Evolutionary conservation across 306 rosid genomes (phyloP).

Genomic region (Glycine latifolia): DNA sequence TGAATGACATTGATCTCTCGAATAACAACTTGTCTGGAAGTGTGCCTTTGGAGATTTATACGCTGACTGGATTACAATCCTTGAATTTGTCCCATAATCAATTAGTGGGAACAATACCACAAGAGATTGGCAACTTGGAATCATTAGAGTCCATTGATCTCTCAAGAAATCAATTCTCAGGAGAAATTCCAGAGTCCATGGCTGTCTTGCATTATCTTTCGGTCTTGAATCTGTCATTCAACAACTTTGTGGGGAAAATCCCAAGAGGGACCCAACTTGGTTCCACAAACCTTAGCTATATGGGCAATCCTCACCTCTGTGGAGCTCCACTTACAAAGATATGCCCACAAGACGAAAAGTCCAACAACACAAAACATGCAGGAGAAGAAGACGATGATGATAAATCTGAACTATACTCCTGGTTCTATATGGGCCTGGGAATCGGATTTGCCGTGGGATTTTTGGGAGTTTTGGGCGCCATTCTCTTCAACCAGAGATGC

Average conservation of each 20-base stretch:
- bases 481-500: slow-evolving; percentile 1
- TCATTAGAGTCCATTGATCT: slow-evolving; percentile 41
- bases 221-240: slow-evolving; percentile 1
- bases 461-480: neutral
- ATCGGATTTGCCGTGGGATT: slow-evolving; percentile 17
- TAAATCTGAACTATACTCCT: neutral
- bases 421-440: slow-evolving; percentile 1
- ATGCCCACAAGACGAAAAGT: neutral
- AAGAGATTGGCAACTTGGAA: slow-evolving; percentile 22
- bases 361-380: neutral
- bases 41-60: slow-evolving; percentile 34
- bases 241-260: slow-evolving; percentile 4
- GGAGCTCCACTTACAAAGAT: slow-evolving; percentile 7
- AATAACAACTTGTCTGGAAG: slow-evolving; percentile 41
- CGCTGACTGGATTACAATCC: slow-evolving; percentile 10
- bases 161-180: slow-evolving; percentile 12
- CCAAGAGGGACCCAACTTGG: slow-evolving; percentile 33
- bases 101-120: slow-evolving; percentile 38
- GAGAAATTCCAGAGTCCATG: slow-evolving; percentile 1
- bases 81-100: slow-evolving; percentile 49
- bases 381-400: neutral
- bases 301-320: neutral
- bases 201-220: neutral
- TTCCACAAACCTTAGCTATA: slow-evolving; percentile 1
- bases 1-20: slow-evolving; percentile 30